Evolutionary conservation across 805 yeast genomes (phyloP).

Genomic region (Schwanniomyces pseudopolymorphus): DNA sequence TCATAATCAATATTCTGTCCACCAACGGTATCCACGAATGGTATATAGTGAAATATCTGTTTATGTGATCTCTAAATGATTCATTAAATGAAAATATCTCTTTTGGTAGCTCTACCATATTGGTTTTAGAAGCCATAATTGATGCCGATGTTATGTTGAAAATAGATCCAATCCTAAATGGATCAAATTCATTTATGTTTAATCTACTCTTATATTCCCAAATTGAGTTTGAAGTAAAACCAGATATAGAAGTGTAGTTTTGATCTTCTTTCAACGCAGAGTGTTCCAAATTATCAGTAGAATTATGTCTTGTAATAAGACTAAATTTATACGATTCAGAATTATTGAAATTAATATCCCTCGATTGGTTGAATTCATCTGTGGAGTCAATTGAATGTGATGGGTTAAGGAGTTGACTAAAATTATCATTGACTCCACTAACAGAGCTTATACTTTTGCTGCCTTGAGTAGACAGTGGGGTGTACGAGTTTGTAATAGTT

Average conservation of each 20-base stretch:
- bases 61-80: slow-evolving; percentile 11
- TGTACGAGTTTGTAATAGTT: background rate
- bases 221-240: slow-evolving; percentile 17
- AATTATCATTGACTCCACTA: slow-evolving; percentile 3
- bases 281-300: slow-evolving; percentile 1
- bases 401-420: slow-evolving; percentile 10
- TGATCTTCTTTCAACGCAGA: slow-evolving; percentile 9
- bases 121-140: slow-evolving; percentile 3
- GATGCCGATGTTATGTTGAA: slow-evolving; percentile 16
- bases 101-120: slow-evolving; percentile 10
- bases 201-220: slow-evolving; percentile 14
- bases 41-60: slow-evolving; percentile 16
- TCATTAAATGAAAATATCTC: slow-evolving; percentile 18
- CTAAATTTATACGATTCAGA: background rate
- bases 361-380: background rate
- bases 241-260: slow-evolving; percentile 11
- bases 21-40: slow-evolving; percentile 25
- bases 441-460: background rate
- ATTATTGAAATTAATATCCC: background rate
- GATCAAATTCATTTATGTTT: slow-evolving; percentile 9
- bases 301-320: slow-evolving; percentile 19
- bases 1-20: slow-evolving; percentile 14
- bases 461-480: background rate
- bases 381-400: slow-evolving; percentile 14
- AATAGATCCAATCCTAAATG: slow-evolving; percentile 26